Base-by-base conservation (phyloP, 768 basidiomycete species). In the Coprinellus micaceus region DNA sequence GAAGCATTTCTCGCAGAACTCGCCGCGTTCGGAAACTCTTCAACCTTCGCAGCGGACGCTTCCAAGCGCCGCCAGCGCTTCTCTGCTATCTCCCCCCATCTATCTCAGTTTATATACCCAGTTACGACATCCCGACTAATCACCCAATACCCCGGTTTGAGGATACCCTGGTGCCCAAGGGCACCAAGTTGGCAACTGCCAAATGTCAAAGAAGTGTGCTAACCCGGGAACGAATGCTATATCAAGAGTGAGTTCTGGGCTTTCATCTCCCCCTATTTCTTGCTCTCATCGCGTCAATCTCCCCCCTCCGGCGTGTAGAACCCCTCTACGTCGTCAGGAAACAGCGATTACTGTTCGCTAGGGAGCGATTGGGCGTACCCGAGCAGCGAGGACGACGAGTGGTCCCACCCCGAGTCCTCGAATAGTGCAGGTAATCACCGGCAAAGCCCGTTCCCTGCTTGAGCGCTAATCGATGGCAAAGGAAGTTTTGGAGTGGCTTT, bases 191-290 rank as follows among this genome's bases (percentile, higher is more conserved):
- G 10, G 41, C 11, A 49, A 4, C 21, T 49, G 47, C 6, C 47
- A 49, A 4, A 49, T 49, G 47, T 49, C 47, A 49, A 49, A 49
- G 47, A 49, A 49, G 26, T 24, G 44, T 19, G 44, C 36, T 17
- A 37, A 24, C 25, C 7, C 47, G 15, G 15, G 17, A 28, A 21
- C 13, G 2, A 28, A 28, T 25, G 47, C 47, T 30, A 17, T 28
- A 24, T 29, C 30, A 49, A 49, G 47, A 28, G 47, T 49, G 28
- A 49, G 28, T 19, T 19, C 24, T 25, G n/a, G 44, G 44, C n/a
- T 4, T 22, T 25, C 2, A 4, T 46, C 7, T 11, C 13, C 19
- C n/a, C 25, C 24, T 25, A 6, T 24, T 37, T 17, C n/a, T n/a
- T n/a, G n/a, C n/a, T n/a, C n/a, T n/a, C 7, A 41, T 17, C 40